A percentile compares a stretch with the other conserved stretches of the same genome.
These are phyloP conservation scores for Arctium lappa DNA, from an alignment of 129 eudicot species.

Conservation along the genomic window DNA sequence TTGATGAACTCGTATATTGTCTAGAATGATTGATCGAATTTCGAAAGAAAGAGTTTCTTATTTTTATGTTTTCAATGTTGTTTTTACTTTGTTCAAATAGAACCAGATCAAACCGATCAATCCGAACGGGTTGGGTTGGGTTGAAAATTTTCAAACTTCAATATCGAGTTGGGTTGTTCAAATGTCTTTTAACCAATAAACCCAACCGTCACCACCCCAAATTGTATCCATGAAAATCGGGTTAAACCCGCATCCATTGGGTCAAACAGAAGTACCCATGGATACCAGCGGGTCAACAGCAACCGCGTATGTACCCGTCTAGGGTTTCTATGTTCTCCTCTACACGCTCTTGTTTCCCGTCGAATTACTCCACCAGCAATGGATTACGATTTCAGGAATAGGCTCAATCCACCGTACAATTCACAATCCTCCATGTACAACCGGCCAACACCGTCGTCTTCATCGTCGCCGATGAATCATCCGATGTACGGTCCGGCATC, in stretches of 20 bases:
- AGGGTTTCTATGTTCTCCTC: neutral
- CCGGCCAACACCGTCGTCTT: slow-evolving; percentile 22
- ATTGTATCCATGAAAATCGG: too few species aligned
- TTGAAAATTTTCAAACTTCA: too few species aligned
- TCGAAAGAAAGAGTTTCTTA: too few species aligned
- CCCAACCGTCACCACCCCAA: too few species aligned
- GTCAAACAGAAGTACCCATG: neutral
- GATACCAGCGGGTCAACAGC: neutral
- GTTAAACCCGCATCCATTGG: neutral
- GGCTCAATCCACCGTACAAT: slow-evolving; percentile 39
- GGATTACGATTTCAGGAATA: slow-evolving; percentile 86
- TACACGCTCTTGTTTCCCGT: slow-evolving; percentile 1
- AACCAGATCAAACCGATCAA: too few species aligned
- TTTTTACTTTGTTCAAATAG: too few species aligned
- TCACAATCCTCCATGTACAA: slow-evolving; percentile 39
- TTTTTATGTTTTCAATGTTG: too few species aligned
- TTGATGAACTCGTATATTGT: too few species aligned
- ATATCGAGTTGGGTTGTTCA: too few species aligned
- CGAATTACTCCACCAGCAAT: slow-evolving; percentile 17
- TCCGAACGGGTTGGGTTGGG: too few species aligned
- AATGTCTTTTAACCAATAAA: too few species aligned
- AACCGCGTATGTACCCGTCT: neutral
- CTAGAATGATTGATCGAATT: too few species aligned
- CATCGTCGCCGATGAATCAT: slow-evolving; percentile 23
- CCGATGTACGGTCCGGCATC: slow-evolving; percentile 53